phyloP scores from a whole-genome alignment of 345 rosid species.

The Arabis hirsuta region DNA sequence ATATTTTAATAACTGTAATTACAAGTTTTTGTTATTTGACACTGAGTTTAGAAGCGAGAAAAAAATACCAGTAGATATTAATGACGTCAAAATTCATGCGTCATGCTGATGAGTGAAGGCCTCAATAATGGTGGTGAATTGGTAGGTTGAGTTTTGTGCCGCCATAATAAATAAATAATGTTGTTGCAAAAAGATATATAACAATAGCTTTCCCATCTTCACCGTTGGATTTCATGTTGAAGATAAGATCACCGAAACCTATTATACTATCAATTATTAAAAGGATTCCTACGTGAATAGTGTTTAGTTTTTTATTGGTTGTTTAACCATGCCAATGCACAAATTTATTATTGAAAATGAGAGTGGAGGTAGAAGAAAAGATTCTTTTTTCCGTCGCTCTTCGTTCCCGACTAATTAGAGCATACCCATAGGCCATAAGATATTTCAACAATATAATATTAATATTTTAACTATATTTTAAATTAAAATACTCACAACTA shows the following conservation, averaged over 20 bases:
- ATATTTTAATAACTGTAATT: no score
- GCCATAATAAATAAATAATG: constrained; percentile 25
- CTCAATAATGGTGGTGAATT: constrained; percentile 37
- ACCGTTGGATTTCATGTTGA: constrained; percentile 33
- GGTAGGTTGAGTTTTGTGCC: constrained; percentile 21
- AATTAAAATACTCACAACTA: no score
- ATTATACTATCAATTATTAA: constrained; percentile 23
- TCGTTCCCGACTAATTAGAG: not conserved
- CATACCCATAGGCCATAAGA: no score
- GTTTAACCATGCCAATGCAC: constrained; percentile 17
- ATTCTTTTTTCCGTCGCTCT: constrained; percentile 26
- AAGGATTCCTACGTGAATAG: not conserved
- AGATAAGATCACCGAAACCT: constrained; percentile 33
- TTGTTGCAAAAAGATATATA: constrained; percentile 19
- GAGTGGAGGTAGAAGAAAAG: not conserved
- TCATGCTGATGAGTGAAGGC: constrained; percentile 36
- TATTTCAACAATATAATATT: no score
- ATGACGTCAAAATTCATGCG: constrained; percentile 18
- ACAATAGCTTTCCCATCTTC: constrained; percentile 1
- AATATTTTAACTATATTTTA: no score
- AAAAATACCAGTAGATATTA: not conserved
- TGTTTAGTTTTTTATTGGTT: constrained; percentile 19
- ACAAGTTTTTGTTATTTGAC: no score
- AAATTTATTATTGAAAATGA: not conserved
- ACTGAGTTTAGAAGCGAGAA: not conserved